Percentiles rank a stretch among this genome's conserved stretches.
These are phyloP conservation scores for Xylariaceae sp. DNA, from an alignment of 2,329 filamentous ascomycete genomes.

Conservation along the genomic window DNA sequence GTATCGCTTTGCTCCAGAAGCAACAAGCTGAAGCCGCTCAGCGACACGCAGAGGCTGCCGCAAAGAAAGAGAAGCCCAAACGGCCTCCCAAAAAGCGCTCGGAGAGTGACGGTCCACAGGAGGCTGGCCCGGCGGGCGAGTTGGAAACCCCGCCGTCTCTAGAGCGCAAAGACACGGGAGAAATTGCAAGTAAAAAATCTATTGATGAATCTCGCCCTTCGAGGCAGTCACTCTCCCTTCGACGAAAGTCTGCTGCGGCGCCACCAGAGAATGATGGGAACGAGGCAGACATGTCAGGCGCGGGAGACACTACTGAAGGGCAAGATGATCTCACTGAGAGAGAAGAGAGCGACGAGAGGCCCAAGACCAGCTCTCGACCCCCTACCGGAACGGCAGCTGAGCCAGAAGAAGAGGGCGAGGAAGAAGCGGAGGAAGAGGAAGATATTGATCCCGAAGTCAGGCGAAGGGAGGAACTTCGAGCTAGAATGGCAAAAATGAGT, in stretches of 20 bases:
- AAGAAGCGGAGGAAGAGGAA: slow-evolving; percentile 77
- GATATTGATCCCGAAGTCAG: slow-evolving; percentile 86
- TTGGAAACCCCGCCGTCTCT: slow-evolving; percentile 40
- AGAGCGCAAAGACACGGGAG: slow-evolving; percentile 53
- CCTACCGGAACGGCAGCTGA: slow-evolving; percentile 42
- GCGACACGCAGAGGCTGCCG: slow-evolving; percentile 74
- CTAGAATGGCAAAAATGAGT: slow-evolving; percentile 98
- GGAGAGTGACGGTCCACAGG: slow-evolving; percentile 48
- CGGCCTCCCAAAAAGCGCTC: slow-evolving; percentile 68
- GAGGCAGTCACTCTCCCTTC: slow-evolving; percentile 47
- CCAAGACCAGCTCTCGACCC: slow-evolving; percentile 44
- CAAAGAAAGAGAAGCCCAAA: slow-evolving; percentile 89
- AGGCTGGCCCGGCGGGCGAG: slow-evolving; percentile 38
- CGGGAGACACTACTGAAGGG: slow-evolving; percentile 65
- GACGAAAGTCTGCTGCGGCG: slow-evolving; percentile 56
- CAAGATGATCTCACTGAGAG: slow-evolving; percentile 66
- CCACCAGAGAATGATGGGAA: slow-evolving; percentile 58
- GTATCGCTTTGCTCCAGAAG: slow-evolving; percentile 90
- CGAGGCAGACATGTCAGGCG: slow-evolving; percentile 67
- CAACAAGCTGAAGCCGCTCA: slow-evolving; percentile 90
- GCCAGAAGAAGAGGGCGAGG: slow-evolving; percentile 53
- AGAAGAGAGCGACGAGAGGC: slow-evolving; percentile 72
- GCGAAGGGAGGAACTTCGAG: slow-evolving; percentile 84
- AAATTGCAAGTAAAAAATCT: slow-evolving; percentile 52
- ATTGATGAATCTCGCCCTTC: slow-evolving; percentile 51